Percentiles rank a stretch among this genome's conserved stretches.
Conservation (phyloP, 108 stramenopile species). For the Skeletonema tropicum region DNA sequence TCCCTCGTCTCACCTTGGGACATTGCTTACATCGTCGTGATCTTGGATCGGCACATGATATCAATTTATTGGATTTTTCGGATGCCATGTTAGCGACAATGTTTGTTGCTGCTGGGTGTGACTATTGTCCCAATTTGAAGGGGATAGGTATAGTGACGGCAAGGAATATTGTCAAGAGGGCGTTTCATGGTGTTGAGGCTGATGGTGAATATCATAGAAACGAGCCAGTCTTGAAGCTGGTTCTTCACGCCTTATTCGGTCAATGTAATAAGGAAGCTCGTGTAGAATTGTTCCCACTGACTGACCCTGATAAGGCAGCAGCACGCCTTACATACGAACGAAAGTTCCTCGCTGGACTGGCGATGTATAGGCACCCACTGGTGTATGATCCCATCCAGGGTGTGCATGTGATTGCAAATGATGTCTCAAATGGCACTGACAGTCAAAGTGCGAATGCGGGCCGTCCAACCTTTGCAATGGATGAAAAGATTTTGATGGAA, state of each 20-base stretch:
- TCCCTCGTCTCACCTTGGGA: conserved; percentile 14
- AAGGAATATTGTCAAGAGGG: conserved; percentile 59
- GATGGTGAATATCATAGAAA: neutral
- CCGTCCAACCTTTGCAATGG: conserved; percentile 28
- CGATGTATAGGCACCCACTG: conserved; percentile 92
- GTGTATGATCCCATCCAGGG: conserved; percentile 72
- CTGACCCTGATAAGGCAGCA: conserved; percentile 32
- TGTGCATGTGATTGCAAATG: conserved; percentile 49
- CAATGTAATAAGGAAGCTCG: conserved; percentile 26
- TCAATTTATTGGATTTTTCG: conserved; percentile 68
- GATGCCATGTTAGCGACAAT: conserved; percentile 89
- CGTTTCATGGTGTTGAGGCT: conserved; percentile 16
- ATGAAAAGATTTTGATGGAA: conserved; percentile 54
- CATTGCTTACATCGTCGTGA: conserved; percentile 53
- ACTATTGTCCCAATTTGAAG: conserved; percentile 84
- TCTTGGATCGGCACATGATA: conserved; percentile 43
- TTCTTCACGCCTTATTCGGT: conserved; percentile 46
- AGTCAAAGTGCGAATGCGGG: neutral
- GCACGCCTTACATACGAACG: conserved; percentile 75
- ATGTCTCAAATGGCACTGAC: conserved; percentile 29
- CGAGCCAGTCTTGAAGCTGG: conserved; percentile 30
- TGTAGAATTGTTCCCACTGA: conserved; percentile 29
- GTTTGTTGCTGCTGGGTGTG: conserved; percentile 95
- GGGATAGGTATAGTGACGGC: conserved; percentile 92
- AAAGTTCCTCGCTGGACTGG: conserved; percentile 76